Percentiles rank a stretch among this genome's conserved stretches.
Conservation (phyloP, 495 filamentous ascomycete genomes). For the Sabuloglossum arenarium region DNA sequence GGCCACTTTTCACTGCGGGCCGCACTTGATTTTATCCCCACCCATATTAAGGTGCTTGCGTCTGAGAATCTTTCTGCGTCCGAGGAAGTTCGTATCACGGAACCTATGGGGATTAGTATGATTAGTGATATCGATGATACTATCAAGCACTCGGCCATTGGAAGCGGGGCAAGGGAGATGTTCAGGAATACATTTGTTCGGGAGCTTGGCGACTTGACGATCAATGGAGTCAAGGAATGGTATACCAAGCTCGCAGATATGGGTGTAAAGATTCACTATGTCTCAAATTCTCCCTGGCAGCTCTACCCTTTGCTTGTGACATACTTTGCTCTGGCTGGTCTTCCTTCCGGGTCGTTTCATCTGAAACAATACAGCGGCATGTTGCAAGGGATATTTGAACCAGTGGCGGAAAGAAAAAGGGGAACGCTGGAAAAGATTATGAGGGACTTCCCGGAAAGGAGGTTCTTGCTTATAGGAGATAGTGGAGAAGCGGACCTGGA, state of each 20-base stretch:
- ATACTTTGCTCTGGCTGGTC: slow-evolving; percentile 57
- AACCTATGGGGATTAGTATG: slow-evolving; percentile 66
- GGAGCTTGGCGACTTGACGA: slow-evolving; percentile 55
- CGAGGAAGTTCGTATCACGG: slow-evolving; percentile 51
- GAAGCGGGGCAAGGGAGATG: slow-evolving; percentile 70
- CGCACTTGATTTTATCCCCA: slow-evolving; percentile 73
- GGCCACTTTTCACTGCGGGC: slow-evolving; percentile 70
- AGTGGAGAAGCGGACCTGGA: slow-evolving; percentile 94
- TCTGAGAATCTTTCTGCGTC: slow-evolving; percentile 67
- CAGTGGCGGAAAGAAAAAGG: slow-evolving; percentile 85
- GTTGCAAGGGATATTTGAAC: slow-evolving; percentile 95
- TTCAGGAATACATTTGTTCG: slow-evolving; percentile 90
- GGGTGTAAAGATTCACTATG: slow-evolving; percentile 78
- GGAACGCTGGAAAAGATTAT: slow-evolving; percentile 66
- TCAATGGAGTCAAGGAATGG: slow-evolving; percentile 80
- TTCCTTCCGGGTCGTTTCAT: slow-evolving; percentile 79
- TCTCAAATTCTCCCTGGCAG: slow-evolving; percentile 92
- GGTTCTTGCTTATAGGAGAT: slow-evolving; percentile 82
- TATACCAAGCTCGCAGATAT: slow-evolving; percentile 52
- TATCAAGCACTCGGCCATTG: slow-evolving; percentile 85
- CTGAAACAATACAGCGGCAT: slow-evolving; percentile 90
- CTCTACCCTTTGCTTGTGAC: slow-evolving; percentile 70
- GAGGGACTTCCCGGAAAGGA: slow-evolving; percentile 71
- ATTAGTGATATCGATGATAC: slow-evolving; percentile 99
- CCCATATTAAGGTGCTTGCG: slow-evolving; percentile 67